Evolutionary conservation across 2,329 filamentous ascomycete genomes (phyloP).

Genomic region (Pseudocercospora pini-densiflorae): DNA sequence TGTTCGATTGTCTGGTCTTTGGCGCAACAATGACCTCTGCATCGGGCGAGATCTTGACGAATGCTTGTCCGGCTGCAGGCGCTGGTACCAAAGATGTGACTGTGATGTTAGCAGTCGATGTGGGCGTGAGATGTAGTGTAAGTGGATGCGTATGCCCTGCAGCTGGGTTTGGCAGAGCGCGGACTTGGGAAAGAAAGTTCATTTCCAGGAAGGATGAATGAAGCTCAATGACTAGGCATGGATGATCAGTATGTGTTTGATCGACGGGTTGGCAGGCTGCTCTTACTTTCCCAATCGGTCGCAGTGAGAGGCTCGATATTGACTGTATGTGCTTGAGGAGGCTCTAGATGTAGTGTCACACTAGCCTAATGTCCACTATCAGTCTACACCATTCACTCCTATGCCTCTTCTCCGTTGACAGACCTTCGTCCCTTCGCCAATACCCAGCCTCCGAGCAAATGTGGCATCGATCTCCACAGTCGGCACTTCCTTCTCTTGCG

Average conservation of each 20-base stretch:
- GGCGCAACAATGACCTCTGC: constrained; percentile 97
- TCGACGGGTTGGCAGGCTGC: neutral
- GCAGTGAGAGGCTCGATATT: constrained; percentile 95
- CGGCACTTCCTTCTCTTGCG: constrained; percentile 75
- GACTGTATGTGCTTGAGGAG: constrained; percentile 88
- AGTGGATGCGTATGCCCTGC: constrained; percentile 71
- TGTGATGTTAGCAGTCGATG: constrained; percentile 90
- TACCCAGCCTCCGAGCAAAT: constrained; percentile 75
- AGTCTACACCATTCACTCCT: constrained; percentile 43
- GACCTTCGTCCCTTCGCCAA: constrained; percentile 82
- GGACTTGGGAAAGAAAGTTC: constrained; percentile 90
- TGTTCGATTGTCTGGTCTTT: constrained; percentile 71
- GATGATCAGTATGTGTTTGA: neutral
- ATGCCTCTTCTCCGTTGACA: constrained; percentile 54
- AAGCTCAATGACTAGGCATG: constrained; percentile 75
- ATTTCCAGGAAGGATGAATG: constrained; percentile 95
- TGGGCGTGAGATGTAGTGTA: constrained; percentile 91
- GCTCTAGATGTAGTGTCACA: constrained; percentile 79
- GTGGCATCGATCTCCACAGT: constrained; percentile 87
- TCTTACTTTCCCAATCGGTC: constrained; percentile 88
- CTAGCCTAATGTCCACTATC: constrained; percentile 54
- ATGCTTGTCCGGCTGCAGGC: constrained; percentile 69
- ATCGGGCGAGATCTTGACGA: constrained; percentile 91
- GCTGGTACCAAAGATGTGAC: constrained; percentile 82
- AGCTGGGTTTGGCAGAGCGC: constrained; percentile 83